Evolutionary conservation across 352 stramenopile species (phyloP), one percentile per base, ranked within the genome.

Genomic region (Phytophthora brassicae): DNA sequence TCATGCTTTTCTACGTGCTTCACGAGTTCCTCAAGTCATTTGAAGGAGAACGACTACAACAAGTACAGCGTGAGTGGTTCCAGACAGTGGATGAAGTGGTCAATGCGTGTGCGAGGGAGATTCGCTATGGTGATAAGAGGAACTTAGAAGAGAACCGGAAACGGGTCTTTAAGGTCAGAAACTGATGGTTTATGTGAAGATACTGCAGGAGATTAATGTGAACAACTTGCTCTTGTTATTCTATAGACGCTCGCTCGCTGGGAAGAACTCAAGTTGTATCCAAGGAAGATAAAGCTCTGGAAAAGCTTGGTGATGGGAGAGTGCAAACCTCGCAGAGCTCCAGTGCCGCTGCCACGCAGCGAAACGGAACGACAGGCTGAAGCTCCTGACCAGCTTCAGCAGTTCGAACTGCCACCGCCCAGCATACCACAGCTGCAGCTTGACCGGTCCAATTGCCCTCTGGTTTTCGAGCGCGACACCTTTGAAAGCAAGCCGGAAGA

Each of bases 11-110:
- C 41, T 94, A 94, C 81, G 71, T 93, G 41, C 72, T 94, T 28
- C 84, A 94, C 64, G 86, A 94, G 74, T 94, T 94, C 53, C 72
- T 94, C 56, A 94, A 94, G 77, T 76, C 74, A 14, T 91, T 89
- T 51, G 69, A 89, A 33, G 77, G 79, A 7, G 76, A 88, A 42
- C 54, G 77, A 44, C 68, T 86, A 13, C 60, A 72, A 4, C 59
- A 78, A 20, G 75, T 92, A 36, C 80, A 93, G 52, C 80, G 83
- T 0, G 76, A 90, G 47, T 94, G 85, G 80, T 90, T 89, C 50
- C 81, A 88, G 53, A 91, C 84, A 1, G 77, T 94, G 20, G 84
- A 93, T 60, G 85, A 92, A 23, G 75, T 91, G 52, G 56, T 92
- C 29, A 77, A 91, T 38, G 81, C 73, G 2, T 92, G 81, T 36